Evolutionary conservation across 208 protist species (phyloP).

Genomic region (Acanthamoeba culbertsoni): DNA sequence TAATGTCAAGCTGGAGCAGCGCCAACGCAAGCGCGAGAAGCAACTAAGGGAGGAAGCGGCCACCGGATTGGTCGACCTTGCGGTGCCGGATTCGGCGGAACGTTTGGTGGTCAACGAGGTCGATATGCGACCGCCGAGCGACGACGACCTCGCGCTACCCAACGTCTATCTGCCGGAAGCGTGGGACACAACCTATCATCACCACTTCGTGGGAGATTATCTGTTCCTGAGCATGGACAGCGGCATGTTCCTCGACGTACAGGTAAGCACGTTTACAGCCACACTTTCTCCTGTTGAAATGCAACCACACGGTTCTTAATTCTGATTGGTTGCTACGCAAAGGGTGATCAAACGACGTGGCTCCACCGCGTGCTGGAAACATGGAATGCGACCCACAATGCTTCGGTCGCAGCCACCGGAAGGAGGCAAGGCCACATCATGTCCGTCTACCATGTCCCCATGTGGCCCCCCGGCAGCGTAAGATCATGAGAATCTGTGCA

Average conservation of each 20-base stretch:
- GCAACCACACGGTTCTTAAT: neutral
- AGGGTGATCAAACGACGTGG: constrained; percentile 1
- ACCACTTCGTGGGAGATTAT: constrained; percentile 7
- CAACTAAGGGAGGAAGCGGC: neutral
- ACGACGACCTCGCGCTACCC: neutral
- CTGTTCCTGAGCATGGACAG: constrained; percentile 45
- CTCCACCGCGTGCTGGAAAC: neutral
- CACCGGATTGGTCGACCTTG: neutral
- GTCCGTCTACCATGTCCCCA: constrained; percentile 47
- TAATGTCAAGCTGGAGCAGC: neutral
- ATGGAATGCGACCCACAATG: constrained; percentile 33
- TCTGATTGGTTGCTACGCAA: neutral
- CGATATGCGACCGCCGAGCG: neutral
- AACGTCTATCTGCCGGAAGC: neutral
- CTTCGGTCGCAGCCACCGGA: neutral
- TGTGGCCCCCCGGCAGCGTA: constrained; percentile 19
- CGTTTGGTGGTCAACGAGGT: neutral
- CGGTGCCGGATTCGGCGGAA: neutral
- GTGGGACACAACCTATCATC: constrained; percentile 18
- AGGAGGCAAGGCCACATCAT: neutral
- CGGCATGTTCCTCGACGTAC: constrained; percentile 22
- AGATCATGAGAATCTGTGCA: neutral
- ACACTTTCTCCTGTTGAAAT: neutral
- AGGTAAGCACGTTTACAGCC: neutral
- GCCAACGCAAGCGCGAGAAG: neutral